A percentile compares a stretch with the other conserved stretches of the same genome.
Conservation (phyloP, 169 alveolate genomes). For the Fabrea salina region DNA sequence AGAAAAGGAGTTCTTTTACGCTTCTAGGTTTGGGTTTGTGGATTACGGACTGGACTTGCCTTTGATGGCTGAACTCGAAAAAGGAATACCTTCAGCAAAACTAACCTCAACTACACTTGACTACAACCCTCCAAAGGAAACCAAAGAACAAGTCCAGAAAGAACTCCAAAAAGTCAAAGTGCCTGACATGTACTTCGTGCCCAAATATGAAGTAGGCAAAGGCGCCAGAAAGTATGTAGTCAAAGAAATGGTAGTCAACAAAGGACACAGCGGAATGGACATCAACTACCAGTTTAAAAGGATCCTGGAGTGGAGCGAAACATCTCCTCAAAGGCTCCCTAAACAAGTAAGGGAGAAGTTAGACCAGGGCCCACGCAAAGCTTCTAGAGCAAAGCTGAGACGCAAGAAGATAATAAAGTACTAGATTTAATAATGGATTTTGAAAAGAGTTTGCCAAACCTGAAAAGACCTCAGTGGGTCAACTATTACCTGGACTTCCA, state of each 20-base stretch:
- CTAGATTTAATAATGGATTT: neutral
- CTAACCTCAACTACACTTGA: neutral
- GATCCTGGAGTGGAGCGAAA: neutral
- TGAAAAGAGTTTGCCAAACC: neutral
- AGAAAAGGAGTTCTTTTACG: slow-evolving; percentile 33
- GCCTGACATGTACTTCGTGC: slow-evolving; percentile 31
- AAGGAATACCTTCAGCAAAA: neutral
- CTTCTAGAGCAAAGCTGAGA: no score
- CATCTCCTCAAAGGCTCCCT: neutral
- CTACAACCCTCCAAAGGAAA: slow-evolving; percentile 6
- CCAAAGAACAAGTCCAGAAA: slow-evolving; percentile 19
- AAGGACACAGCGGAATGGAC: slow-evolving; percentile 44
- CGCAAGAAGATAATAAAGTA: no score
- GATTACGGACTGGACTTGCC: slow-evolving; percentile 52
- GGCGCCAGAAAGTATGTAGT: slow-evolving; percentile 38
- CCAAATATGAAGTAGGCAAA: slow-evolving; percentile 21
- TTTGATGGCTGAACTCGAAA: slow-evolving; percentile 32
- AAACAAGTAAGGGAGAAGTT: neutral
- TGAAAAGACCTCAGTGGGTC: neutral
- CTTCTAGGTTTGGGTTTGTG: slow-evolving; percentile 15
- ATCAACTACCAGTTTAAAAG: slow-evolving; percentile 31
- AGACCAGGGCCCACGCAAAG: slow-evolving; percentile 37
- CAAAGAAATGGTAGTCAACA: slow-evolving; percentile 37
- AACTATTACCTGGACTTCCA: neutral
- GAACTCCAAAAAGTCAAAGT: neutral